These are phyloP conservation scores for Urostyla sp. DNA, from an alignment of 73 alveolate genomes.

Conservation along the genomic window DNA sequence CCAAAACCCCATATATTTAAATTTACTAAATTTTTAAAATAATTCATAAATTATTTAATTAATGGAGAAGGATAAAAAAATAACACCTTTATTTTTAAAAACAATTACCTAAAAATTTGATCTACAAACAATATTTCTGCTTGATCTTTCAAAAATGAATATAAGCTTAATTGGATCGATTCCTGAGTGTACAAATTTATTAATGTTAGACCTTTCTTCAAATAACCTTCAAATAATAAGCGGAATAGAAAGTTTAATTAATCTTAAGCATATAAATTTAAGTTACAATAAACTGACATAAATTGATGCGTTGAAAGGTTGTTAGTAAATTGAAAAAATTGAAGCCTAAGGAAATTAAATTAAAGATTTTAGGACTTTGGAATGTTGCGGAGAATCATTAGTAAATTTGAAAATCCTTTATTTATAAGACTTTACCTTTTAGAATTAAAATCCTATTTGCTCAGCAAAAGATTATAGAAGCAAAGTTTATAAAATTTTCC, in stretches of 20 bases:
- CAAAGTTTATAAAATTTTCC: conserved; percentile 5
- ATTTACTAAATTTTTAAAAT: no score
- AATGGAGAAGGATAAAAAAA: conserved; percentile 35
- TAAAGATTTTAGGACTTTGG: conserved; percentile 45
- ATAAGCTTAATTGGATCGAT: conserved; percentile 41
- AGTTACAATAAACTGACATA: conserved; percentile 49
- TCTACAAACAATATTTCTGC: conserved; percentile 48
- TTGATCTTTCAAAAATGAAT: conserved; percentile 34
- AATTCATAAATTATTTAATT: neutral
- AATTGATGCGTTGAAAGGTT: conserved; percentile 59
- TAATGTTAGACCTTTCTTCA: conserved; percentile 55
- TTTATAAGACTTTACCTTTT: conserved; percentile 35
- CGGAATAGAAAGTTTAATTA: conserved; percentile 51
- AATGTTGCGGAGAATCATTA: neutral
- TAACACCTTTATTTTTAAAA: conserved; percentile 59
- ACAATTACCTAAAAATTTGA: conserved; percentile 64
- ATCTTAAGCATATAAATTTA: conserved; percentile 51
- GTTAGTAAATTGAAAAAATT: conserved; percentile 48
- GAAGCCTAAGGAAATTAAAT: conserved; percentile 56
- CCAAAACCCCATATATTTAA: no score
- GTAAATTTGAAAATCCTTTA: conserved; percentile 22
- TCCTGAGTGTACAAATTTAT: conserved; percentile 61
- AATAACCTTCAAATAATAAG: conserved; percentile 15
- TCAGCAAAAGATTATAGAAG: conserved; percentile 12
- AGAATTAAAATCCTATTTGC: conserved; percentile 52